Evolutionary conservation across 2,329 filamentous ascomycete genomes (phyloP).

Genomic region (Hypoxylon sp.): DNA sequence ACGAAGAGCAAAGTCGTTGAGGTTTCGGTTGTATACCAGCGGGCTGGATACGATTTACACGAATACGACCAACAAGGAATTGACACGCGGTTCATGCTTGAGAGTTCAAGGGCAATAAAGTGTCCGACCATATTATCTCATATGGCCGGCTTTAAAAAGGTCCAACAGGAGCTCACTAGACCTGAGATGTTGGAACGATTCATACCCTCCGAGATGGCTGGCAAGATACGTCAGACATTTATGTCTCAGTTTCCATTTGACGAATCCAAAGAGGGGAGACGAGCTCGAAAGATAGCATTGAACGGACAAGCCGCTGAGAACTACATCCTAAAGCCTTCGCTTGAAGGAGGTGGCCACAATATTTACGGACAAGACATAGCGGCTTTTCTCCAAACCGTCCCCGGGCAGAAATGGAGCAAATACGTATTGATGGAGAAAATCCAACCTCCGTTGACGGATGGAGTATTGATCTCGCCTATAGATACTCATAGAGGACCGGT

Average conservation of each 20-base stretch:
- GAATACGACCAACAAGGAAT: constrained; percentile 57
- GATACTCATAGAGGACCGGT: constrained; percentile 56
- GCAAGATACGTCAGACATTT: constrained; percentile 55
- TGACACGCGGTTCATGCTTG: constrained; percentile 55
- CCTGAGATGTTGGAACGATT: constrained; percentile 56
- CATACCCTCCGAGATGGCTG: constrained; percentile 51
- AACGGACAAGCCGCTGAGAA: constrained; percentile 46
- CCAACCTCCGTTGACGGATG: constrained; percentile 51
- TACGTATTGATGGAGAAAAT: constrained; percentile 62
- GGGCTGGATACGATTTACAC: constrained; percentile 59
- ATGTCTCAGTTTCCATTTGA: constrained; percentile 57
- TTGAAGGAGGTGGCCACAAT: constrained; percentile 62
- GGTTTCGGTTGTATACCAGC: constrained; percentile 60
- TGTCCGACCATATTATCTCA: constrained; percentile 61
- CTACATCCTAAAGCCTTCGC: constrained; percentile 61
- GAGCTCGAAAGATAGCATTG: constrained; percentile 49
- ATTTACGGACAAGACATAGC: constrained; percentile 58
- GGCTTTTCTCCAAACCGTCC: constrained; percentile 51
- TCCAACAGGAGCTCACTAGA: constrained; percentile 59
- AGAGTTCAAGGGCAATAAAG: constrained; percentile 60
- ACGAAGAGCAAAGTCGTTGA: constrained; percentile 51
- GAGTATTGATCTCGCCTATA: constrained; percentile 54
- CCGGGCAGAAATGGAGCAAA: constrained; percentile 51
- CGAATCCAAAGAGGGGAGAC: constrained; percentile 49
- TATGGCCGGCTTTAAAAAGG: constrained; percentile 60